Base-by-base conservation (phyloP, 2,329 filamentous ascomycete species). In the Neofusicoccum laricinum region DNA sequence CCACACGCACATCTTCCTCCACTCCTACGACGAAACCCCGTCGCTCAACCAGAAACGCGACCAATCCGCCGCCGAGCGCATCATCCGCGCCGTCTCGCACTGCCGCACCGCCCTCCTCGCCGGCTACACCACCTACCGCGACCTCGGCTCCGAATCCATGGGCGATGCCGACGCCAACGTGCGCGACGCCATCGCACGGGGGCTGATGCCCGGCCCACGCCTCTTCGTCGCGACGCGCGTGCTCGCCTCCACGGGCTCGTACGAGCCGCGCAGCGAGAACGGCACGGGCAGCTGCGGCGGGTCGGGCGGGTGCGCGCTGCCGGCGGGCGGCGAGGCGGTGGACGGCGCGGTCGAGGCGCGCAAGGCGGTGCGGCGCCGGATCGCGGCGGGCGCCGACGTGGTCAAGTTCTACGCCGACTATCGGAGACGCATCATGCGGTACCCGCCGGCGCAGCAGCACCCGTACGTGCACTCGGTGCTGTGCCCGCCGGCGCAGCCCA, bases 41-140 rank as follows among this genome's bases (percentile, higher is more conserved):
- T 71, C 77, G 4, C 66, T 77, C 4, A 71, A 82, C 43, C 85
- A 88, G 69, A 83, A 86, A 73, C 81, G 85, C 40, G 84, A 87
- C 66, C 84, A 87, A 68, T 84, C 82, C 64, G 72, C 84, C n/a
- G 79, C 85, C 7, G 85, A 88, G 69, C 77, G 85, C 21, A 78
- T 82, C 25, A 79, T 88, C 53, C 81, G 85, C 17, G 81, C 82
- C 0, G 81, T 81, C 7, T 84, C 85, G 65, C 81, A 86, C 66
- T 80, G 79, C 66, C 81, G 81, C 49, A 77, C 78, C 0, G 85
- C 83, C 1, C 76, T 88, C 10, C 73, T 83, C 19, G 83, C 85
- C 0, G 86, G 85, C 6, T 87, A 84, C 75, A 88, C 84, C 0
- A 86, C 84, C 1, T 86, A 85, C 71, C 78, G 84, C 10, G 84